Evolutionary conservation across 2,329 filamentous ascomycete genomes (phyloP), one percentile per base, ranked within the genome.

Genomic region (Hypoxylon sp.): DNA sequence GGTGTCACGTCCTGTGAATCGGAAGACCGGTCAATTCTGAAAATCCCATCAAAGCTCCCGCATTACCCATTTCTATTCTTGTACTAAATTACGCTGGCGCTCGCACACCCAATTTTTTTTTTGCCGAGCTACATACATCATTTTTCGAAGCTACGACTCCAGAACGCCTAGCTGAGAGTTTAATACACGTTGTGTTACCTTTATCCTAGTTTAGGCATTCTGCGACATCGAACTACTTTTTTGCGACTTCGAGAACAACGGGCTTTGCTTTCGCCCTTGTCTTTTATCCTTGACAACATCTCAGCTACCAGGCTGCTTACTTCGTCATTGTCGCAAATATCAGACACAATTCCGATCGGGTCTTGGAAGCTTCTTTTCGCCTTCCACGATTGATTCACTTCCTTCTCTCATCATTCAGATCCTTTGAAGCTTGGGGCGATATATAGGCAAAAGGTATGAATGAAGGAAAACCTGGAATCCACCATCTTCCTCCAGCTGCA

Each of bases 211-310:
- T 38, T 61, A 72, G 68, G 65, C 57, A 56, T 43, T 52, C 63
- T 72, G 70, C 73, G 73, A 75, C 73, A 73, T 72, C 72, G 58
- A 71, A 56, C 30, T 59, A 55, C 57, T 30, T 23, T 59, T 70
- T 72, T 72, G 74, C 74, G 70, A 73, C 71, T 72, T 75, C 74
- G 73, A 75, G 72, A 74, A 75, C 74, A 74, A 74, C 70, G 69
- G 36, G 52, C 69, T 72, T 74, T 73, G 63, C 68, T 63, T 63
- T 51, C 19, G 52, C 51, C 71, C 71, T 68, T 69, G 63, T 65
- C 63, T 32, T 30, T 52, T 68, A 63, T 51, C 64, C 60, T 62
- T 65, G 64, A 46, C 34, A 49, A 68, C 70, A 65, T 74, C 67
- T 67, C 61, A 48, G 19, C 46, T 60, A 36, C 51, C 43, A 68